These are phyloP conservation scores for Dothistroma septosporum DNA, from an alignment of 2,329 filamentous ascomycete genomes.

Conservation along the genomic window DNA sequence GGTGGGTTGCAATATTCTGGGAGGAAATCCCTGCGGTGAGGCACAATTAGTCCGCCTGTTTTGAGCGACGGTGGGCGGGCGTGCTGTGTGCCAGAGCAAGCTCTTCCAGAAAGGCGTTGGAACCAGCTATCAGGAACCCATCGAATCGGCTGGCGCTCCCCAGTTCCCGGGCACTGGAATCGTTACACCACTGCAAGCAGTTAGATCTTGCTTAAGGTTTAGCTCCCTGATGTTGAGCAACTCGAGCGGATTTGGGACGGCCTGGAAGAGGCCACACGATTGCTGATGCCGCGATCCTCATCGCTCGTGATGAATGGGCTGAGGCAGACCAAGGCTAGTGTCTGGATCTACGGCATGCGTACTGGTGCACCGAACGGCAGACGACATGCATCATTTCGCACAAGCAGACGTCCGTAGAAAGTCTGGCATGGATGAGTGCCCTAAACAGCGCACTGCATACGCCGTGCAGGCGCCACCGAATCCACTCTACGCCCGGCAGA, in stretches of 20 bases:
- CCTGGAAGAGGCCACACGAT: conserved; percentile 1
- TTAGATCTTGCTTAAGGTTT: conserved; percentile 29
- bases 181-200: conserved; percentile 24
- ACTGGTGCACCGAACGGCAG: conserved; percentile 4
- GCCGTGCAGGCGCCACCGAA: conserved; percentile 29
- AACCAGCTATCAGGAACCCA: conserved; percentile 23
- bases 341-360: background rate
- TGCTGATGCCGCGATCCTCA: conserved; percentile 4
- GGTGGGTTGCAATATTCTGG: conserved; percentile 40
- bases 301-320: background rate
- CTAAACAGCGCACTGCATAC: conserved; percentile 28
- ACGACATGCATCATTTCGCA: conserved; percentile 14
- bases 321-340: conserved; percentile 2
- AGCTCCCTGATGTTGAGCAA: conserved; percentile 12
- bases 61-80: conserved; percentile 24
- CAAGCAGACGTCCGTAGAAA: conserved; percentile 10
- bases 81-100: conserved; percentile 20
- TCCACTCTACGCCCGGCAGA: conserved; percentile 5
- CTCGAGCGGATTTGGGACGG: conserved; percentile 15
- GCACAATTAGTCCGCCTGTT: conserved; percentile 23
- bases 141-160: conserved; percentile 30
- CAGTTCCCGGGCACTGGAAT: conserved; percentile 27
- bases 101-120: conserved; percentile 23
- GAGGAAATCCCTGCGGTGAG: conserved; percentile 38
- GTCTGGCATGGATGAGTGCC: conserved; percentile 17